Evolutionary conservation across 2,329 filamentous ascomycete species (phyloP).

Genomic region (Talaromyces sp.): DNA sequence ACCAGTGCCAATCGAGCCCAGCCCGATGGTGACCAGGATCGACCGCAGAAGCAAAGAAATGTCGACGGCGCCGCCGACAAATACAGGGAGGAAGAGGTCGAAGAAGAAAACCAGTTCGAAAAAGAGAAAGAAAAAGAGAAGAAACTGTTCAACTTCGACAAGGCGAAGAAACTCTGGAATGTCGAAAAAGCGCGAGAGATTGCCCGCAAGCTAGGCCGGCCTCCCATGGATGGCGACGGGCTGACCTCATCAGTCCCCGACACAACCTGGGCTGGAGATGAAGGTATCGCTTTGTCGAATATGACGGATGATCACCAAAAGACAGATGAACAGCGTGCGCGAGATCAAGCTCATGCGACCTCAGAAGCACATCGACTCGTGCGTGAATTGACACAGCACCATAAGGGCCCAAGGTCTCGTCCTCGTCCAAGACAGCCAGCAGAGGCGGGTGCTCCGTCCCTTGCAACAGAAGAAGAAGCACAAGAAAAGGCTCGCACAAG

Average conservation of each 20-base stretch:
- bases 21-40: background rate
- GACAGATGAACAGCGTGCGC: slow-evolving; percentile 21
- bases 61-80: background rate
- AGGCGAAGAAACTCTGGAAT: slow-evolving; percentile 4
- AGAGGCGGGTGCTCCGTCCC: slow-evolving; percentile 29
- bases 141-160: slow-evolving; percentile 1
- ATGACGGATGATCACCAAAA: slow-evolving; percentile 29
- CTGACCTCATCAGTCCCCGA: slow-evolving; percentile 21
- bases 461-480: slow-evolving; percentile 20
- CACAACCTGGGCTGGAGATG: slow-evolving; percentile 23
- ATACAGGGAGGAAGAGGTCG: background rate
- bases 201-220: slow-evolving; percentile 20
- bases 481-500: slow-evolving; percentile 22
- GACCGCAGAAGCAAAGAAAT: slow-evolving; percentile 2
- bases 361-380: slow-evolving; percentile 35
- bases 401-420: slow-evolving; percentile 22
- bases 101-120: slow-evolving; percentile 5
- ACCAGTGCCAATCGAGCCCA: slow-evolving; percentile 16
- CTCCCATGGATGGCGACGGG: slow-evolving; percentile 21
- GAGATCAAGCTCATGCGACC: slow-evolving; percentile 21
- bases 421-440: slow-evolving; percentile 27
- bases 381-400: slow-evolving; percentile 29
- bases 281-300: slow-evolving; percentile 20
- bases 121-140: slow-evolving; percentile 2
- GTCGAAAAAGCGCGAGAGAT: slow-evolving; percentile 14